Percentiles rank a stretch among this genome's conserved stretches.
Evolutionary conservation across 225 moss, liverwort and hornwort species (phyloP).

Genomic region (Marchantia paleacea): DNA sequence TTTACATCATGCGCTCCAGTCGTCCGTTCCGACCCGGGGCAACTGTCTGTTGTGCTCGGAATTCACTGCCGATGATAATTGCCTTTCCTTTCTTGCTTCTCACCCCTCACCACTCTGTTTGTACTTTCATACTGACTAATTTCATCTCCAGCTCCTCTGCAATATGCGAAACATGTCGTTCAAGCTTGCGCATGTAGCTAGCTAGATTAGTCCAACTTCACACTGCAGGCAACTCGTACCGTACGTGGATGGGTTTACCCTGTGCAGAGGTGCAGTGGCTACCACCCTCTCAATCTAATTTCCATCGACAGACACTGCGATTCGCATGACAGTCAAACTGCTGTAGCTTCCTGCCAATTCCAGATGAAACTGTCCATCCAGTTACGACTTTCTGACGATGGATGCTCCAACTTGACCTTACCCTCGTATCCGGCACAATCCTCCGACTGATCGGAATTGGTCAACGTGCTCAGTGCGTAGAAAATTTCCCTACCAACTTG

Average conservation of each 20-base stretch:
- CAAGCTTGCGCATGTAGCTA: constrained; percentile 10
- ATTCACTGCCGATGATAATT: neutral
- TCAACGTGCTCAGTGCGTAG: neutral
- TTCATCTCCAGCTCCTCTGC: constrained; percentile 14
- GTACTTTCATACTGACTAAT: constrained; percentile 2
- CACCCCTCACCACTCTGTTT: constrained; percentile 7
- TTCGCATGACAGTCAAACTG: neutral
- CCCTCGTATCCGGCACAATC: neutral
- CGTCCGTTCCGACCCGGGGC: neutral
- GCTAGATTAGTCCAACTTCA: neutral
- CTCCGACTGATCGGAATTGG: neutral
- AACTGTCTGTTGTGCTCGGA: too few relatives aligned
- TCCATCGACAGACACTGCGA: neutral
- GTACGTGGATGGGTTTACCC: neutral
- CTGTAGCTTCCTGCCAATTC: neutral
- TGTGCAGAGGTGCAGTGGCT: neutral
- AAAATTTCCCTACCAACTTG: neutral
- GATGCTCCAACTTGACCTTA: neutral
- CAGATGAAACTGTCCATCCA: neutral
- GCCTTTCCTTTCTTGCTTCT: neutral
- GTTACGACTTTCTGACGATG: neutral
- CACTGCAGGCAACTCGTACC: neutral
- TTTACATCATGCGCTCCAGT: neutral
- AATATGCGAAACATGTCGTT: constrained; percentile 15
- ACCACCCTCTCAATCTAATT: neutral